These are phyloP conservation scores for Ustilago cynodontis DNA, from an alignment of 1,284 basidiomycete genomes.

Conservation along the genomic window DNA sequence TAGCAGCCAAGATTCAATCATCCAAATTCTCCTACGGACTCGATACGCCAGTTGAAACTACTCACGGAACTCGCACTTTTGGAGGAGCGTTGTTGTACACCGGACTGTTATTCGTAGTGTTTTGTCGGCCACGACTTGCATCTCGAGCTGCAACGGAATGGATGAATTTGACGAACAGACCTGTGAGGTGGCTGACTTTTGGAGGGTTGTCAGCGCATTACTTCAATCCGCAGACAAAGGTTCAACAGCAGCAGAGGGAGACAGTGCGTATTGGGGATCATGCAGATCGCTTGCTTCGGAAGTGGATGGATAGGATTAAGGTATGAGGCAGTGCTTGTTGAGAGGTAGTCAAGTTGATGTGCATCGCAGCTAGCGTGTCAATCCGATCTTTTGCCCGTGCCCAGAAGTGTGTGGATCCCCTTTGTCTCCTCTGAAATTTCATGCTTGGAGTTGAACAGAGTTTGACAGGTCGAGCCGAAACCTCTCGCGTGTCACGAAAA, in stretches of 20 bases:
- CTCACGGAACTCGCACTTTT: constrained; percentile 11
- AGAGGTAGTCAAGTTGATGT: not conserved
- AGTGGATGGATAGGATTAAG: not conserved
- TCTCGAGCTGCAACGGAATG: constrained; percentile 3
- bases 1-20: not conserved
- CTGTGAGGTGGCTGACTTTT: constrained; percentile 7
- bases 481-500: not conserved
- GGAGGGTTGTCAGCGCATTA: constrained; percentile 5
- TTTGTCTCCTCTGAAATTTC: not conserved
- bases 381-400: not conserved
- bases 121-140: constrained; percentile 5
- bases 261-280: not conserved
- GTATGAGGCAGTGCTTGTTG: not conserved
- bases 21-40: not conserved
- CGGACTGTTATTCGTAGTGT: constrained; percentile 9
- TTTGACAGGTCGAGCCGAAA: constrained; percentile 25
- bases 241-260: constrained; percentile 4
- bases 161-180: constrained; percentile 1
- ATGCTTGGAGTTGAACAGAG: constrained; percentile 26
- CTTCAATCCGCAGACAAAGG: constrained; percentile 13
- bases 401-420: not conserved
- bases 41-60: constrained; percentile 11
- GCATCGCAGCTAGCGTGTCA: not conserved
- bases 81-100: constrained; percentile 11
- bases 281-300: not conserved